phyloP scores from a whole-genome alignment of 768 basidiomycete species.

The Hemileccinum impolitum region DNA sequence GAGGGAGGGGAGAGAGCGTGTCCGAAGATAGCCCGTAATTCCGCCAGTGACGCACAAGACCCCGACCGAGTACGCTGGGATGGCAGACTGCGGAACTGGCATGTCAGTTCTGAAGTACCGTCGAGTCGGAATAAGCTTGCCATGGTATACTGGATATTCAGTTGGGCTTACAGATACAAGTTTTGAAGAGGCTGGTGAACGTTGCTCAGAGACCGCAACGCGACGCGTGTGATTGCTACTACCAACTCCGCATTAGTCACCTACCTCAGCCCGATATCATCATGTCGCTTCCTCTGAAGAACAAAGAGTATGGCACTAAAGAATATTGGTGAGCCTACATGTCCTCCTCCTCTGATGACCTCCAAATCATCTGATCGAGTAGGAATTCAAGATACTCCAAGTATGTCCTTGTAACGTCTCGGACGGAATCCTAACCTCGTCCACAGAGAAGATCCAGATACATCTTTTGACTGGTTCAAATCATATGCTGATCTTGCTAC shows the following conservation, averaged over 20 bases:
- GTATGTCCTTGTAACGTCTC: constrained; percentile 39
- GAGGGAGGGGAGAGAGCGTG: constrained; percentile 76
- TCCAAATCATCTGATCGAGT: constrained; percentile 3
- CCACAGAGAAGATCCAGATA: constrained; percentile 54
- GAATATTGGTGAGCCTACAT: constrained; percentile 57
- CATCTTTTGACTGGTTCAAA: constrained; percentile 85
- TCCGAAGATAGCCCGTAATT: constrained; percentile 64
- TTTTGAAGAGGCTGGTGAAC: not conserved
- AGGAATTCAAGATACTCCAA: constrained; percentile 72
- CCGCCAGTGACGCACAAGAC: constrained; percentile 76
- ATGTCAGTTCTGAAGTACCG: constrained; percentile 18
- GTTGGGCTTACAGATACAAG: constrained; percentile 20
- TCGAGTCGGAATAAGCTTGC: constrained; percentile 21
- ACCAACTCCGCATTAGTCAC: constrained; percentile 3
- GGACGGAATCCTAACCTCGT: not conserved
- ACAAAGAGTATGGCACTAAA: constrained; percentile 65
- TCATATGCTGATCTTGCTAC: constrained; percentile 69
- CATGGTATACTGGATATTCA: constrained; percentile 20
- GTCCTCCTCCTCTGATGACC: not conserved
- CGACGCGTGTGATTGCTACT: constrained; percentile 14
- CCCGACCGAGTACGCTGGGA: constrained; percentile 78
- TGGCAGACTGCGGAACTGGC: constrained; percentile 57
- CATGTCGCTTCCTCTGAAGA: constrained; percentile 52
- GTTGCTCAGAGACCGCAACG: not conserved
- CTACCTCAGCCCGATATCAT: not conserved